A percentile compares a stretch with the other conserved stretches of the same genome.
Evolutionary conservation across 2,329 filamentous ascomycete species (phyloP).

Genomic region (Zelopaecilomyces penicillatus): DNA sequence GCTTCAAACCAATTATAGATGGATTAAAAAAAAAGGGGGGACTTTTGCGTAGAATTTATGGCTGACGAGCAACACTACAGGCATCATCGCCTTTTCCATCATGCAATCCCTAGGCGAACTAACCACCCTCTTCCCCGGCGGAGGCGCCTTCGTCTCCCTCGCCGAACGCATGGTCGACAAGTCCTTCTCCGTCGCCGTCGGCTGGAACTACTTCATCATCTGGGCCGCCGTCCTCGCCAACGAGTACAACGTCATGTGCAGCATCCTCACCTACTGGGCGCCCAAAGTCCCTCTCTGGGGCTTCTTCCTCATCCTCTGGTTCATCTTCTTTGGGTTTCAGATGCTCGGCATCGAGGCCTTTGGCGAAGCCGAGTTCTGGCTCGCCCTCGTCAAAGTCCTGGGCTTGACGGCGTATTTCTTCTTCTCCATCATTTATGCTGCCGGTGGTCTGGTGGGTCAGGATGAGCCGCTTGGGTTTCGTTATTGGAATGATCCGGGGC

Average conservation of each 20-base stretch:
- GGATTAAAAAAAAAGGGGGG: too few relatives aligned
- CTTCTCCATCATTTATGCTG: slow-evolving; percentile 63
- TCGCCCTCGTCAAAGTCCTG: slow-evolving; percentile 62
- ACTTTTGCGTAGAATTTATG: too few relatives aligned
- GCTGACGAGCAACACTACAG: slow-evolving; percentile 3
- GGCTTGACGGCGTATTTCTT: slow-evolving; percentile 65
- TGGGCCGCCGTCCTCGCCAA: slow-evolving; percentile 59
- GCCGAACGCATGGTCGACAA: slow-evolving; percentile 64
- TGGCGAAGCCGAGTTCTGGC: slow-evolving; percentile 74
- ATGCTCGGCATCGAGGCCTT: slow-evolving; percentile 66
- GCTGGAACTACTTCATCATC: slow-evolving; percentile 65
- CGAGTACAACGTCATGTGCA: slow-evolving; percentile 62
- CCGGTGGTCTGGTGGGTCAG: slow-evolving; percentile 56
- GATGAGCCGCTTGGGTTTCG: slow-evolving; percentile 53
- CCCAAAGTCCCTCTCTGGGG: slow-evolving; percentile 54
- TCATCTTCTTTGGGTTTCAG: slow-evolving; percentile 60
- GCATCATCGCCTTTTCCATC: slow-evolving; percentile 55
- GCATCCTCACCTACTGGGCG: slow-evolving; percentile 59
- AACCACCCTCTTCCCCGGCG: slow-evolving; percentile 63
- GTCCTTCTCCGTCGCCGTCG: slow-evolving; percentile 59
- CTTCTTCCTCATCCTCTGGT: slow-evolving; percentile 68
- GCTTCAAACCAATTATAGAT: too few relatives aligned
- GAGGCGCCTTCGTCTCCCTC: slow-evolving; percentile 62
- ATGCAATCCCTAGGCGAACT: slow-evolving; percentile 71
- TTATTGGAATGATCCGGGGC: slow-evolving; percentile 65